Base-by-base conservation (phyloP, 164 flowering plant genomes). In the Berberis thunbergii region DNA sequence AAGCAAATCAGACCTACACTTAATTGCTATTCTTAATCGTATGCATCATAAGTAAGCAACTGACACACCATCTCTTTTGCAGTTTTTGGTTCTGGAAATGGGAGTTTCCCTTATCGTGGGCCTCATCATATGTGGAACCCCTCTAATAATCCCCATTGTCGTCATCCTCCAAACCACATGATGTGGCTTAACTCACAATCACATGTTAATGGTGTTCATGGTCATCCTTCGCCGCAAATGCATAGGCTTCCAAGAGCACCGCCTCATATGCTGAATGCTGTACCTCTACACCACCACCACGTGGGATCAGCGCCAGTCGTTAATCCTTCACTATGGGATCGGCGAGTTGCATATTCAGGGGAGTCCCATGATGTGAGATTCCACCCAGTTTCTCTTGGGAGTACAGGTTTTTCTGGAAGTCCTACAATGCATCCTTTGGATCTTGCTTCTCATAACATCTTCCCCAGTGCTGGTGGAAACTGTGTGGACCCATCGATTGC, bases 261-360 rank as follows among this genome's bases (percentile, higher is more conserved):
- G 52, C 60, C 74, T 59, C 88, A 82, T 67, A 75, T 84, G 81
- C 40, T 82, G 67, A 86, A 75, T 66, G 74, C 74, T 57, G 50
- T 83, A 59, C 80, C 90, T 54, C 60, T 75, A 12, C 79, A 64
- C 57, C 78, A 77, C 64, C 89, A 86, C 70, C 95, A 87, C 67
- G 88, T 86, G 54, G 96, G 93, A 57, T 91, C 96, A 8, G 95
- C 97, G 62, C 96, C 96, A 45, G 71, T 86, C 49, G 78, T 81
- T 67, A 86, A 87, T 78, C 79, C 80, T 39, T 76, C 95, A 48
- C 72, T 81, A 41, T 91, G 96, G 97, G 96, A 91, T 39, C 80
- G 86, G 69, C 78, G 72, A 39, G 83, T 71, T 60, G 63, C 77
- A 4, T 88, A 75, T 81, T 72, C 83, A 8, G 85, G 81, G 67